A percentile compares a stretch with the other conserved stretches of the same genome.
Evolutionary conservation across 768 basidiomycete species (phyloP).

Genomic region (Auriscalpium orientale): DNA sequence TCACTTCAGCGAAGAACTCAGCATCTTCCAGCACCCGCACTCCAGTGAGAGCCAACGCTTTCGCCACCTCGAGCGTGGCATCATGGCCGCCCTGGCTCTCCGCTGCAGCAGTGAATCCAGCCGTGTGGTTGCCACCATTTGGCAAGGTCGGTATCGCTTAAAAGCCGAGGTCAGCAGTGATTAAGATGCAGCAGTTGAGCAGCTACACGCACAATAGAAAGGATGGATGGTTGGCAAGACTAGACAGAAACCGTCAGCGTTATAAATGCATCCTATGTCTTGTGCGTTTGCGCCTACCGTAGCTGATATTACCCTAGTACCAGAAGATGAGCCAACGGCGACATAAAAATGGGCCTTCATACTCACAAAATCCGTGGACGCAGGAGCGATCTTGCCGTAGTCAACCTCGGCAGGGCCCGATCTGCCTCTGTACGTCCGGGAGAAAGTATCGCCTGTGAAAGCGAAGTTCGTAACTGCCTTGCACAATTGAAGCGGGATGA

Average conservation of each 20-base stretch:
- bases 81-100: conserved; percentile 53
- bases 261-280: not conserved
- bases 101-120: conserved; percentile 57
- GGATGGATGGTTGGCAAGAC: conserved; percentile 67
- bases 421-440: conserved; percentile 48
- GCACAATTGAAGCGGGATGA: not conserved
- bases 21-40: conserved; percentile 65
- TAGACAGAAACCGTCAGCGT: conserved; percentile 8
- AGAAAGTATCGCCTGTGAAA: conserved; percentile 54
- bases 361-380: conserved; percentile 80
- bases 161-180: not conserved
- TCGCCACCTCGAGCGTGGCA: conserved; percentile 59
- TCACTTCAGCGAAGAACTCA: conserved; percentile 49
- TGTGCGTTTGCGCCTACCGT: conserved; percentile 36
- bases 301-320: conserved; percentile 63
- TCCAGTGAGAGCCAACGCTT: conserved; percentile 64
- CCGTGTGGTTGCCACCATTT: conserved; percentile 75
- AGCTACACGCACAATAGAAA: conserved; percentile 43
- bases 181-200: not conserved
- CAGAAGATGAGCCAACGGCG: not conserved
- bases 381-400: conserved; percentile 52
- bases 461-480: not conserved
- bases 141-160: conserved; percentile 68
- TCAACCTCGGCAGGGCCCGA: conserved; percentile 58
- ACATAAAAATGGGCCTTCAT: no score